Conservation (phyloP, 73 alveolate species). For the Paramecium caudatum region DNA sequence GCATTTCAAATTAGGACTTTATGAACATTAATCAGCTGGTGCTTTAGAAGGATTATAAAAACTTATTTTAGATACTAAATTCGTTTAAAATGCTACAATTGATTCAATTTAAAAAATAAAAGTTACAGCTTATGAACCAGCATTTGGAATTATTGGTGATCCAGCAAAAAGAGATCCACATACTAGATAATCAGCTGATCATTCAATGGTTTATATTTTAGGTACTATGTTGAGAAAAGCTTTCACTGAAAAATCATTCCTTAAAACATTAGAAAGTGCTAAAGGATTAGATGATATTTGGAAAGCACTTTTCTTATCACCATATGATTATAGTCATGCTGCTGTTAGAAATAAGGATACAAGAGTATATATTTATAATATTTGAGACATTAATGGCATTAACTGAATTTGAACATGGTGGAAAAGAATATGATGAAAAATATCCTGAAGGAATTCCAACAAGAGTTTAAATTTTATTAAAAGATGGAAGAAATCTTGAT, state of each 20-base stretch:
- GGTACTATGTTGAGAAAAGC: conserved; percentile 85
- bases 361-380: conserved; percentile 27
- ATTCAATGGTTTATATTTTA: conserved; percentile 90
- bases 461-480: conserved; percentile 77
- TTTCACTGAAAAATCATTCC: conserved; percentile 76
- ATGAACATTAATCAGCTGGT: conserved; percentile 98
- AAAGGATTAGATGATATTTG: conserved; percentile 81
- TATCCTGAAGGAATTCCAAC: conserved; percentile 95
- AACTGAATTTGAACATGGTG: conserved; percentile 90
- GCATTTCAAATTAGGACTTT: conserved; percentile 97
- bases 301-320: conserved; percentile 86
- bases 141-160: conserved; percentile 97
- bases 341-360: conserved; percentile 81
- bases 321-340: conserved; percentile 83
- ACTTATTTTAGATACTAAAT: conserved; percentile 69
- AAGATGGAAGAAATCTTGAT: conserved; percentile 77
- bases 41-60: conserved; percentile 89
- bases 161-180: conserved; percentile 93
- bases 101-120: conserved; percentile 88
- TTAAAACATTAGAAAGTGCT: conserved; percentile 45
- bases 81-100: conserved; percentile 66
- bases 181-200: conserved; percentile 94
- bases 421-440: conserved; percentile 85
- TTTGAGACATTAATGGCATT: conserved; percentile 52
- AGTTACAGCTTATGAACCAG: conserved; percentile 96